A percentile compares a stretch with the other conserved stretches of the same genome.
Evolutionary conservation across 495 filamentous ascomycete genomes (phyloP).

Genomic region (Hypoxylon intermedium): DNA sequence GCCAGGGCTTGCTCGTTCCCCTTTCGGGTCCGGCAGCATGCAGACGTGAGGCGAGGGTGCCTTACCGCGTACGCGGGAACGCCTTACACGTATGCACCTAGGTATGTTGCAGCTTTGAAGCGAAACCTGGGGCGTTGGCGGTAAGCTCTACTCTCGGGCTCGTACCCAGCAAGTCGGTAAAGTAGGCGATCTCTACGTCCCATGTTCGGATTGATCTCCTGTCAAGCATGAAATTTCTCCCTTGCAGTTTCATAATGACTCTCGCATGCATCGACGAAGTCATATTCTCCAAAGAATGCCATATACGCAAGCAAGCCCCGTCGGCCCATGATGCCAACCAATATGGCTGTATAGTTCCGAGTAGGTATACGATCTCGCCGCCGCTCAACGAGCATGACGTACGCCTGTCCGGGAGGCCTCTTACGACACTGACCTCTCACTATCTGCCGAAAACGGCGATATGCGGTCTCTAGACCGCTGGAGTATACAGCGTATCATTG

Average conservation of each 20-base stretch:
- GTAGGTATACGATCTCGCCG: constrained; percentile 5
- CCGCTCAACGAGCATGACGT: constrained; percentile 21
- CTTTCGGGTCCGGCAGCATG: constrained; percentile 38
- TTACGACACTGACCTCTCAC: constrained; percentile 9
- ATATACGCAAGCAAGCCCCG: constrained; percentile 1
- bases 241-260: background rate
- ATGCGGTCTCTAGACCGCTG: constrained; percentile 14
- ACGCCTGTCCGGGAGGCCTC: constrained; percentile 18
- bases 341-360: constrained; percentile 9
- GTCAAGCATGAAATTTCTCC: constrained; percentile 8
- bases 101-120: constrained; percentile 14
- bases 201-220: constrained; percentile 18
- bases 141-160: constrained; percentile 19
- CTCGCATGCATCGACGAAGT: background rate
- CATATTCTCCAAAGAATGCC: constrained; percentile 7
- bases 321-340: constrained; percentile 6
- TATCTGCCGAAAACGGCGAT: constrained; percentile 26
- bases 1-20: constrained; percentile 20
- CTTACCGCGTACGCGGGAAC: constrained; percentile 35
- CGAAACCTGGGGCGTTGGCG: constrained; percentile 16
- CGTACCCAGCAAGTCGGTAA: constrained; percentile 37
- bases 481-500: constrained; percentile 22
- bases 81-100: constrained; percentile 24
- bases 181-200: constrained; percentile 25
- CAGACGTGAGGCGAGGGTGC: constrained; percentile 40